phyloP scores from a whole-genome alignment of 176 grass and related monocot species.

The Raddia distichophylla region DNA sequence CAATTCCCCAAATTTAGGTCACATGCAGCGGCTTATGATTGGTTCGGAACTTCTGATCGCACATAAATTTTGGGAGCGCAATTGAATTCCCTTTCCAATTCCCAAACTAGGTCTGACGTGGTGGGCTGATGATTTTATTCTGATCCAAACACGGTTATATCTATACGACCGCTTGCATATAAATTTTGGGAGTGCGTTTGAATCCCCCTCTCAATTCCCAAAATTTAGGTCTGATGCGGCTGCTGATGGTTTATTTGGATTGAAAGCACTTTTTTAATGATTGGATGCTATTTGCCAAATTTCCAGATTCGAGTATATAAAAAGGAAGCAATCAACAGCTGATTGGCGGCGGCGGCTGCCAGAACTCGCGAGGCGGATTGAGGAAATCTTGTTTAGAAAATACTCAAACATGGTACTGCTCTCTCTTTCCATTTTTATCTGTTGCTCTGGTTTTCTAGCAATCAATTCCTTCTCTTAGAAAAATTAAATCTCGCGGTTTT shows the following conservation, averaged over 20 bases:
- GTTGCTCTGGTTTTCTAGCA: conserved; percentile 23
- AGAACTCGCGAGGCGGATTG: conserved; percentile 46
- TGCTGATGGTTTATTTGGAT: conserved; percentile 1
- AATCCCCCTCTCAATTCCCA: background rate
- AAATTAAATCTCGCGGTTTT: conserved; percentile 32
- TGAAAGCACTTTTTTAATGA: conserved; percentile 14
- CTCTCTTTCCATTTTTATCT: conserved; percentile 14
- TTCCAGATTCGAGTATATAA: conserved; percentile 43
- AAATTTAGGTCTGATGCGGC: background rate
- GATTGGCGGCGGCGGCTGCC: conserved; percentile 51
- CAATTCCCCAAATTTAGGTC: background rate
- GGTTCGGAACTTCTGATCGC: background rate
- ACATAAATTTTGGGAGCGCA: too few species aligned
- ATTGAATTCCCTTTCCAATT: too few species aligned
- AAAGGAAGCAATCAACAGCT: conserved; percentile 41
- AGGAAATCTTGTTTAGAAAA: conserved; percentile 67
- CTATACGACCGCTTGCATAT: background rate
- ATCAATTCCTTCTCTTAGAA: conserved; percentile 5
- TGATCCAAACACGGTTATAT: background rate
- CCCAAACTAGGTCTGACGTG: too few species aligned
- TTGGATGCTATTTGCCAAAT: conserved; percentile 18
- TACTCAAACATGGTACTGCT: conserved; percentile 57
- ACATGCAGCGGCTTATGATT: background rate
- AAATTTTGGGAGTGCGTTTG: background rate
- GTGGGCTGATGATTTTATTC: too few species aligned